Conservation (phyloP, 2,329 filamentous ascomycete genomes). For the Neoscytalidium dimidiatum region DNA sequence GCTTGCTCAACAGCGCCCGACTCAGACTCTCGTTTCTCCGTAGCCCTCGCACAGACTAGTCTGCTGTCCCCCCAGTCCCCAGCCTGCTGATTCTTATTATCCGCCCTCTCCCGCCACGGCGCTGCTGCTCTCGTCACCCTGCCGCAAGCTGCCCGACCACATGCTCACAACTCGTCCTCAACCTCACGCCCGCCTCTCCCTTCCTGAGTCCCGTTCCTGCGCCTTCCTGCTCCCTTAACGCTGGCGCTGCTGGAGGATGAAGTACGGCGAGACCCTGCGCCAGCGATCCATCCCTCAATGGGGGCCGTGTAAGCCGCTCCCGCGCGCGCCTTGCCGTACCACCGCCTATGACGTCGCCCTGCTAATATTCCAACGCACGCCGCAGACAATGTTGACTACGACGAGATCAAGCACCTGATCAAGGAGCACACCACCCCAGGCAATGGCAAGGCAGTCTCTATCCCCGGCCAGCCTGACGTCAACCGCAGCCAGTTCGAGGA, state of each 20-base stretch:
- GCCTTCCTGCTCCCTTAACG: background rate
- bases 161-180: background rate
- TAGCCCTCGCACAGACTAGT: background rate
- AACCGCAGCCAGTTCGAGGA: conserved; percentile 68
- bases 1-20: background rate
- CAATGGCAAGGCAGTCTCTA: conserved; percentile 69
- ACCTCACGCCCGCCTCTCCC: background rate
- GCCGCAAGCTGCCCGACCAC: background rate
- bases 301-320: conserved; percentile 64
- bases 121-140: background rate
- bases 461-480: conserved; percentile 65
- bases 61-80: background rate
- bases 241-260: conserved; percentile 53
- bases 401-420: conserved; percentile 81
- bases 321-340: background rate
- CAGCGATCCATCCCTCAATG: conserved; percentile 79
- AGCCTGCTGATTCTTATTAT: conserved; percentile 2
- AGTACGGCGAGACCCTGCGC: conserved; percentile 74
- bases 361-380: conserved; percentile 5
- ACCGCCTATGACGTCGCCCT: conserved; percentile 23
- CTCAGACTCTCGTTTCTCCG: background rate
- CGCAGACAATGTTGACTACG: conserved; percentile 84
- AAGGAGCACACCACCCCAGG: conserved; percentile 75
- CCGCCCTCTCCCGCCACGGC: conserved; percentile 4
- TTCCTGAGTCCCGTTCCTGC: background rate